These are phyloP conservation scores for Paecilomyces dactylethromorphus DNA, from an alignment of 2,329 filamentous ascomycete species.

Conservation along the genomic window DNA sequence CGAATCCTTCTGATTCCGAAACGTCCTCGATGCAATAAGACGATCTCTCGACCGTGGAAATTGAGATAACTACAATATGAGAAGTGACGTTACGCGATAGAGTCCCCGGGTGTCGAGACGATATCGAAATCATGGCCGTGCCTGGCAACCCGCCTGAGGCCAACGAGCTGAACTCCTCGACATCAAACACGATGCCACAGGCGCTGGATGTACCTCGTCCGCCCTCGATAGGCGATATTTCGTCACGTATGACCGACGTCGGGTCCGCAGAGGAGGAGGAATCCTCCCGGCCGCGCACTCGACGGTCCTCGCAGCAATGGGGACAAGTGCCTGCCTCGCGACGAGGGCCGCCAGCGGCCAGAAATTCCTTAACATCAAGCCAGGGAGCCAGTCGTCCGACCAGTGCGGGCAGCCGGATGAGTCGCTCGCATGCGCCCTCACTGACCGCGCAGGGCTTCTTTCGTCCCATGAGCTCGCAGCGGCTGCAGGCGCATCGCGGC, in stretches of 20 bases:
- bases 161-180: slow-evolving; percentile 29
- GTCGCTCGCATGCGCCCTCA: slow-evolving; percentile 81
- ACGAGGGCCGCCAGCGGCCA: slow-evolving; percentile 41
- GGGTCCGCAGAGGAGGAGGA: slow-evolving; percentile 47
- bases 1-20: not conserved
- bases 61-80: not conserved
- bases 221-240: slow-evolving; percentile 46
- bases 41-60: not conserved
- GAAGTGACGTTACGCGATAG: not conserved
- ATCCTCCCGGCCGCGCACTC: slow-evolving; percentile 26
- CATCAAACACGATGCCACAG: slow-evolving; percentile 30
- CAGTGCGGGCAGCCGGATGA: slow-evolving; percentile 55
- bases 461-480: slow-evolving; percentile 92
- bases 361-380: slow-evolving; percentile 35
- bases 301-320: slow-evolving; percentile 49
- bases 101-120: not conserved
- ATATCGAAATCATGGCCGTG: slow-evolving; percentile 14
- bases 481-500: slow-evolving; percentile 81
- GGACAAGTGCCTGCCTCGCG: slow-evolving; percentile 53
- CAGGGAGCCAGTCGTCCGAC: slow-evolving; percentile 44
- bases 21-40: not conserved
- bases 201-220: slow-evolving; percentile 47
- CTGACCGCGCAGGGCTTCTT: slow-evolving; percentile 89
- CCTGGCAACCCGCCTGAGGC: slow-evolving; percentile 24
- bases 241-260: slow-evolving; percentile 64